Conservation (phyloP, 2,329 filamentous ascomycete species). For the Rhytidhysteron rufulum region DNA sequence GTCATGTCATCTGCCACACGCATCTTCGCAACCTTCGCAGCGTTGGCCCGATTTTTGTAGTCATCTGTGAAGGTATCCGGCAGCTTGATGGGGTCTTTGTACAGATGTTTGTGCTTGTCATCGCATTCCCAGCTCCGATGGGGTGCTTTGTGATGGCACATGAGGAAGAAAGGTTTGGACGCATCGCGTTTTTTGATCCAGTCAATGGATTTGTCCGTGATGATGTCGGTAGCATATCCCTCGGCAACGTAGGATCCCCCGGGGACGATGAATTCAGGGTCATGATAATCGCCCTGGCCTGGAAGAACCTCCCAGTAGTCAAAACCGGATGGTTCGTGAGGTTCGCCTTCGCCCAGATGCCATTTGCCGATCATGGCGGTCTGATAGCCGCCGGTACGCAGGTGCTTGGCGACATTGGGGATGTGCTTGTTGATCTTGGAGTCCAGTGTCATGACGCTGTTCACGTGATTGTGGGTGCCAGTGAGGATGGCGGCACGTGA, state of each 20-base stretch:
- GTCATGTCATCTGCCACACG: constrained; percentile 50
- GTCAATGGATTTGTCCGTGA: constrained; percentile 48
- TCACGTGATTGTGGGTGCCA: constrained; percentile 53
- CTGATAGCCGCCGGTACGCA: constrained; percentile 46
- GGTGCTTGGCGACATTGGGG: constrained; percentile 51
- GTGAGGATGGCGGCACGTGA: constrained; percentile 49
- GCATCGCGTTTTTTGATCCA: constrained; percentile 36
- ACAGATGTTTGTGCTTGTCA: constrained; percentile 47
- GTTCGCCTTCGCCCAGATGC: constrained; percentile 49
- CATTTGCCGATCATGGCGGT: constrained; percentile 55
- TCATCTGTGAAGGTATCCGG: constrained; percentile 53
- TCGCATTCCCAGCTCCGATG: constrained; percentile 53
- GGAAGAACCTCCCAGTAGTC: constrained; percentile 52
- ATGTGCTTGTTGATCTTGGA: constrained; percentile 48
- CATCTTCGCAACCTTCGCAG: constrained; percentile 51
- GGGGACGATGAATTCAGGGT: constrained; percentile 48
- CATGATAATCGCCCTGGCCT: constrained; percentile 52
- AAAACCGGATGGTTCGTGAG: constrained; percentile 48
- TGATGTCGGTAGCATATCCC: constrained; percentile 52
- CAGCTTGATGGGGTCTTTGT: constrained; percentile 43
- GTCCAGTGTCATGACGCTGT: constrained; percentile 49
- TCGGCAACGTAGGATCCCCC: constrained; percentile 25
- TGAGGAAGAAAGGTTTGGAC: constrained; percentile 48
- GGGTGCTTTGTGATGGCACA: constrained; percentile 57
- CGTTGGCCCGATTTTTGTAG: constrained; percentile 52